A percentile compares a stretch with the other conserved stretches of the same genome.
Evolutionary conservation across 1,284 basidiomycete genomes (phyloP).

Genomic region (Cryptococcus wingfieldii): DNA sequence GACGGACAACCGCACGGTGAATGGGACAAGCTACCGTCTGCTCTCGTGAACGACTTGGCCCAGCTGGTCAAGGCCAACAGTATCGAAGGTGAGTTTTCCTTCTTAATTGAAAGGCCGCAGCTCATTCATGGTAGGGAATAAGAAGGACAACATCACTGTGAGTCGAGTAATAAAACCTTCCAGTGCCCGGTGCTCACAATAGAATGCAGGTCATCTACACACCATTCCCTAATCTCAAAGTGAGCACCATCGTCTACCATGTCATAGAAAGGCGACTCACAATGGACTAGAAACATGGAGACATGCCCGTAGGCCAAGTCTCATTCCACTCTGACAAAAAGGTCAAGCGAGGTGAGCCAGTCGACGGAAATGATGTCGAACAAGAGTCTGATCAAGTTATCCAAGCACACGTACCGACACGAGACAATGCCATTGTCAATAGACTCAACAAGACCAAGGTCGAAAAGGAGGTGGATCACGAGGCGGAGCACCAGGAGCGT

Average conservation of each 20-base stretch:
- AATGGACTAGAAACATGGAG: conserved; percentile 76
- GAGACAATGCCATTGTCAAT: conserved; percentile 88
- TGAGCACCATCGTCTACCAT: conserved; percentile 36
- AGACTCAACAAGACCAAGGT: conserved; percentile 91
- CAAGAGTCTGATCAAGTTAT: too few species aligned
- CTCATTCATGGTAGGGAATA: conserved; percentile 61
- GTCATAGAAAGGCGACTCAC: not conserved
- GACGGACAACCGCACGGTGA: conserved; percentile 57
- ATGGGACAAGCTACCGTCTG: conserved; percentile 82
- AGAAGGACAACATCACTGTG: conserved; percentile 81
- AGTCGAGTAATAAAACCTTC: not conserved
- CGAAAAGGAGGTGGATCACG: conserved; percentile 81
- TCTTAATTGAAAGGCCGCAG: not conserved
- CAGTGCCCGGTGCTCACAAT: not conserved
- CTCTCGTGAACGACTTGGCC: conserved; percentile 76
- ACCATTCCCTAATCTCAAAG: conserved; percentile 82
- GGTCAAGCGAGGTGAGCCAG: conserved; percentile 66
- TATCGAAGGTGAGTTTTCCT: conserved; percentile 70
- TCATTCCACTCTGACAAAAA: conserved; percentile 87
- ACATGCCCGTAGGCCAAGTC: conserved; percentile 94
- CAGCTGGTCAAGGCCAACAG: conserved; percentile 97
- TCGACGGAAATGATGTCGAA: not conserved
- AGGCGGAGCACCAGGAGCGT: conserved; percentile 79
- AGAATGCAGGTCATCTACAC: conserved; percentile 75
- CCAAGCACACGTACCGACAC: conserved; percentile 67